phyloP scores from a whole-genome alignment of 2,329 filamentous ascomycete species.

The Grosmannia serpens region DNA sequence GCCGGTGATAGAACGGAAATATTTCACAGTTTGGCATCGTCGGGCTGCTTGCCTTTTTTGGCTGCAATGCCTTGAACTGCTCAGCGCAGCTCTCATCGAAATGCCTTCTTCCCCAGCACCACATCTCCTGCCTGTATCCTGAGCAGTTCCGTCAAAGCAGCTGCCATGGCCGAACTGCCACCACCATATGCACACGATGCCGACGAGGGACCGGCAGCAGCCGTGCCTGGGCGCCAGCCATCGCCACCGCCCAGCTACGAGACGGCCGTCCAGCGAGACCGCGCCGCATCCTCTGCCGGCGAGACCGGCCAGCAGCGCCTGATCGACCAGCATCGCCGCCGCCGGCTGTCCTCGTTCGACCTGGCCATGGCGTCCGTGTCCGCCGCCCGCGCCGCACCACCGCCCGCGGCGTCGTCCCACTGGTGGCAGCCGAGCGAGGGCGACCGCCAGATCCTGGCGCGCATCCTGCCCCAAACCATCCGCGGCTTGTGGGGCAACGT shows the following conservation, averaged over 20 bases:
- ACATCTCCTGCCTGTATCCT: no score
- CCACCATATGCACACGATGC: not conserved
- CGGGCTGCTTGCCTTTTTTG: not conserved
- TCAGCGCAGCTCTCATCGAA: no score
- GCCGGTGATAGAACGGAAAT: not conserved
- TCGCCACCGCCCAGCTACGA: not conserved
- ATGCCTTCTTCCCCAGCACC: no score
- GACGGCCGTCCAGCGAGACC: not conserved
- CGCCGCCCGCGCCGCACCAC: not conserved
- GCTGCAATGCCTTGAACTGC: no score
- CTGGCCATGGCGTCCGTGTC: not conserved
- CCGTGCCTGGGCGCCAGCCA: not conserved
- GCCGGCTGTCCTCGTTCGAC: not conserved
- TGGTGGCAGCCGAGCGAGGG: not conserved
- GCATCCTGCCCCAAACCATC: not conserved
- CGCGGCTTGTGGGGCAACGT: slow-evolving; percentile 2
- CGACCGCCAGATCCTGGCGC: slow-evolving; percentile 1
- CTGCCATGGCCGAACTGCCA: not conserved
- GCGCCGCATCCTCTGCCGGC: not conserved
- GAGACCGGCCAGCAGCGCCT: not conserved
- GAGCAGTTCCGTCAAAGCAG: no score
- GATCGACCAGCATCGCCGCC: not conserved
- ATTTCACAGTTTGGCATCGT: not conserved
- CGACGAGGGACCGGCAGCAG: not conserved
- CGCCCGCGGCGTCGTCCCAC: not conserved